phyloP scores from a whole-genome alignment of 129 eudicot species.

The Flaveria linearis region DNA sequence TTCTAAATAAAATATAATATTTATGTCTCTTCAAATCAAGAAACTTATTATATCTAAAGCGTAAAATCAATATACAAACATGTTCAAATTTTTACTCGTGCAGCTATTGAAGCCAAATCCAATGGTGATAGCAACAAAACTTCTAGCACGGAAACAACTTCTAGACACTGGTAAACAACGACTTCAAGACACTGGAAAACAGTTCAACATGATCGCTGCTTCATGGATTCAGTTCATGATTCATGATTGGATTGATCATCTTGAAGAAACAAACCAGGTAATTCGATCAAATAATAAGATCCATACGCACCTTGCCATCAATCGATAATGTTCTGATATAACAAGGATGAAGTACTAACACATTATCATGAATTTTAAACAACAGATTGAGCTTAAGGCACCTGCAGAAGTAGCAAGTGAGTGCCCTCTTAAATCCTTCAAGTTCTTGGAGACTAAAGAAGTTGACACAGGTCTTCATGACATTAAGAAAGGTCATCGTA shows the following conservation, averaged over 20 bases:
- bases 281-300: neutral
- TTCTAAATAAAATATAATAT: too few relatives aligned
- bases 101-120: slow-evolving; percentile 67
- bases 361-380: neutral
- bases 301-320: neutral
- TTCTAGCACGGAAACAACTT: slow-evolving; percentile 47
- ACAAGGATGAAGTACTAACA: neutral
- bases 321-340: neutral
- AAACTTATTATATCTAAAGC: too few relatives aligned
- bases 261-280: slow-evolving; percentile 59
- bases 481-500: slow-evolving; percentile 49
- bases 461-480: slow-evolving; percentile 45
- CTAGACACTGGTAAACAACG: slow-evolving; percentile 55
- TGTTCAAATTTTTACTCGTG: neutral
- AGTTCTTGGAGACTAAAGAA: slow-evolving; percentile 48
- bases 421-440: slow-evolving; percentile 67
- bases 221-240: slow-evolving; percentile 77
- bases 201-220: slow-evolving; percentile 70
- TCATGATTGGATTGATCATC: slow-evolving; percentile 75
- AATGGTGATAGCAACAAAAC: slow-evolving; percentile 72
- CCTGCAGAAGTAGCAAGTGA: slow-evolving; percentile 52
- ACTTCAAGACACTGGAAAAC: slow-evolving; percentile 49
- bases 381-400: slow-evolving; percentile 54
- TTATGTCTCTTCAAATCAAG: too few relatives aligned
- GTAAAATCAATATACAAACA: too few relatives aligned